Percentiles rank a stretch among this genome's conserved stretches.
phyloP scores from a whole-genome alignment of 495 filamentous ascomycete genomes.

The Margaritispora aquatica region DNA sequence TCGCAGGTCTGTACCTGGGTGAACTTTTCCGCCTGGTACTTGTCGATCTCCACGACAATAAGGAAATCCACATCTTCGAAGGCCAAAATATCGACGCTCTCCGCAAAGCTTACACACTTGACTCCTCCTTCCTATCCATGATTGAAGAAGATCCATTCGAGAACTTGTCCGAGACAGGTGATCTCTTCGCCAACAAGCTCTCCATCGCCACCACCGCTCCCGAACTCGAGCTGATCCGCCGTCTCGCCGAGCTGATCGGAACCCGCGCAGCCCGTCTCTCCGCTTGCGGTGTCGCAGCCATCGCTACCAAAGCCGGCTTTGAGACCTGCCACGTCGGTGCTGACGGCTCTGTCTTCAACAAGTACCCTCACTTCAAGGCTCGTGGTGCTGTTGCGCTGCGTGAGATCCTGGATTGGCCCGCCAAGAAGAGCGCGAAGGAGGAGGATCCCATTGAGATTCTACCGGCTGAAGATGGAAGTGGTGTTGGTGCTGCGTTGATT shows the following conservation, averaged over 20 bases:
- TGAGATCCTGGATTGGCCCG: conserved; percentile 89
- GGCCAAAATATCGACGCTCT: conserved; percentile 74
- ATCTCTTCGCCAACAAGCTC: conserved; percentile 70
- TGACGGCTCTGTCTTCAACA: conserved; percentile 95
- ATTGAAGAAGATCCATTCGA: conserved; percentile 95
- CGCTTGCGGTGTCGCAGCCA: conserved; percentile 89
- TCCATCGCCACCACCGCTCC: conserved; percentile 58
- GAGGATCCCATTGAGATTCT: conserved; percentile 81
- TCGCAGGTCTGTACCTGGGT: conserved; percentile 90
- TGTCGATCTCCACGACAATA: conserved; percentile 75
- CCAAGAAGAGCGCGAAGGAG: conserved; percentile 50
- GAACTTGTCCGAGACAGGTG: conserved; percentile 80
- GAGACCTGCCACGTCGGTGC: conserved; percentile 87
- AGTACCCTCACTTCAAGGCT: conserved; percentile 94
- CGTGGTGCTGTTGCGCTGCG: conserved; percentile 83
- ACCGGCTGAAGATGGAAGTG: conserved; percentile 87
- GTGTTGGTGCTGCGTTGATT: conserved; percentile 94
- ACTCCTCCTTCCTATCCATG: conserved; percentile 90
- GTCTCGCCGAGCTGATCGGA: conserved; percentile 87
- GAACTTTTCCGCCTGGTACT: conserved; percentile 91
- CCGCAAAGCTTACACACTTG: conserved; percentile 75
- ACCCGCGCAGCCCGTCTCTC: conserved; percentile 90
- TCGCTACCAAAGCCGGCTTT: conserved; percentile 91
- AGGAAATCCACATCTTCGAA: conserved; percentile 71
- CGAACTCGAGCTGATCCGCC: conserved; percentile 81